Base-by-base conservation (phyloP, 2,329 filamentous ascomycete species). In the Lomentospora prolificans region DNA sequence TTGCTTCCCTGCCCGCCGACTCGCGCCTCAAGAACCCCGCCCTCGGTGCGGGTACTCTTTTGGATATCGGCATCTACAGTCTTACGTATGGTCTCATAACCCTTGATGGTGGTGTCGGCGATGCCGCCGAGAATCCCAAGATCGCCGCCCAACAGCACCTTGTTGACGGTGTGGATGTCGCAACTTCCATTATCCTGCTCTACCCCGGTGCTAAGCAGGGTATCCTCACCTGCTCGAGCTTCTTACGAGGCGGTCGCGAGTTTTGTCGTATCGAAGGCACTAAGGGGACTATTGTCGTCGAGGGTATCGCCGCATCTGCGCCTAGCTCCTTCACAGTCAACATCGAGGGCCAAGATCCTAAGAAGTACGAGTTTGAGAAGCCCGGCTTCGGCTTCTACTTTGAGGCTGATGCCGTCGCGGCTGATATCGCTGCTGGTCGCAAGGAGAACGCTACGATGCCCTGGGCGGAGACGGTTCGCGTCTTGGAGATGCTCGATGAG, bases 401-500 rank as follows among this genome's bases (percentile, higher is more conserved):
- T 64, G 75, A 79, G 59, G 72, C 72, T 2, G 73, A 76, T 57
- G 67, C 68, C 0, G 70, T 70, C 4, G 74, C 74, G 0, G 50
- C 67, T 4, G 71, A 74, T 58, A 65, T 76, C 41, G 64, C 65
- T 2, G 66, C 67, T 3, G 70, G 70, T 0, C 67, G 61, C 51
- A 64, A 62, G 4, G 64, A 76, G 59, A 75, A 67, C 54, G 61
- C 62, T 0, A 64, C 70, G 3, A 73, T 78, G 69, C 73, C 75
- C 0, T 75, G 70, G 70, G 61, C 65, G 0, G 74, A 77, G 63
- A 77, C 74, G 0, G 55, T 78, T 9, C 66, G 70, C 0, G 67
- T 77, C 0, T 65, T 78, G 67, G 69, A 71, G 55, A 66, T 77
- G 17, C 67, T 78, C 69, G 76, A 79, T 57, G 70, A 75, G 57